Evolutionary conservation across 768 basidiomycete genomes (phyloP), one percentile per base, ranked within the genome.

Genomic region (Tricholoma flavovirens): DNA sequence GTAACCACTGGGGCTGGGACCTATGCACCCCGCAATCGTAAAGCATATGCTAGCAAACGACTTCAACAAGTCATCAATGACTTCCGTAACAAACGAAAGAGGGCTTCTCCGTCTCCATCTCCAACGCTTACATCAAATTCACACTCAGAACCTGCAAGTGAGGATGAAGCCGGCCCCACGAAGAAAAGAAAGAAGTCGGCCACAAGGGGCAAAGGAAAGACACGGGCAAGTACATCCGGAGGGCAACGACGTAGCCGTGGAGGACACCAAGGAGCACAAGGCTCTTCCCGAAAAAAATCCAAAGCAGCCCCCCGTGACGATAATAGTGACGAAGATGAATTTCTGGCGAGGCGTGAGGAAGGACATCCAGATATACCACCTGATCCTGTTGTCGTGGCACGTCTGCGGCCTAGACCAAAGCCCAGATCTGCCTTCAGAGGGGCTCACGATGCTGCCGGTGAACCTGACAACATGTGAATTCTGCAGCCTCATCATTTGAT

Each of bases 61-160:
- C 72, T 97, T 56, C 90, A 96, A 66, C 80, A 92, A 66, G 88
- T 93, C 8, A 86, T 93, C n/a, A 77, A 82, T 24, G 89, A 90
- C 56, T 90, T 88, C 66, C 79, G 90, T 54, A 87, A 83, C 65
- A 83, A 82, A 66, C 73, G 74, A 57, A 73, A 65, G 58, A 63
- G 67, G 56, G 62, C 60, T 2, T 67, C 72, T 4, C 46, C 64
- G 9, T 62, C 61, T 1, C 53, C 64, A 6, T 62, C 64, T 17
- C 32, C 46, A 15, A 17, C 26, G n/a, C 26, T n/a, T 5, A 30
- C 46, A 29, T 49, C 46, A 22, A 38, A 38, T 49, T 52, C 51
- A 42, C 40, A 50, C 3, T 40, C 59, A 29, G 61, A 59, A 26
- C 56, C 59, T 15, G 62, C 63, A 26, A 48, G 62, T 29, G 66